Evolutionary conservation across 2,329 filamentous ascomycete species (phyloP), one percentile per base, ranked within the genome.

Genomic region (Teratosphaeria gauchensis): DNA sequence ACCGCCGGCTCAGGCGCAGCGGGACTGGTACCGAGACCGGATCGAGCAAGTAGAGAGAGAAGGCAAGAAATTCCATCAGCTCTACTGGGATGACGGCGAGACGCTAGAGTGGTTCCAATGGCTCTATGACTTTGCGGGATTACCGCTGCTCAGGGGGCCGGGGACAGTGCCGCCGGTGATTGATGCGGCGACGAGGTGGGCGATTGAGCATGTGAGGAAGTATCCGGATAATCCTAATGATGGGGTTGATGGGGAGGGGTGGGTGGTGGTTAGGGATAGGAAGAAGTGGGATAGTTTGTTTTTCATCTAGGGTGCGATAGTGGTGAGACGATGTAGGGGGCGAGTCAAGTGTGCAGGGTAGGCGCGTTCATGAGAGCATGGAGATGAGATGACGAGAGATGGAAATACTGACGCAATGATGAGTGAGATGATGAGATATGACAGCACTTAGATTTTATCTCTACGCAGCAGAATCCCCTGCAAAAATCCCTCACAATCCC

Each of bases 81-180:
- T 84, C 4, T 66, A 73, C 2, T 82, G 78, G 78, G 79, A 82
- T 9, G 72, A 71, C 2, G 80, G 78, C 0, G 78, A 83, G 68
- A 82, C 80, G 0, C 63, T 75, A 1, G 71, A 70, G 8, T 84
- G 76, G 73, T 68, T 84, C 2, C 67, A 70, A 0, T 71, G 70
- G 11, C 63, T 83, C 52, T 83, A 77, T 65, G 64, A 72, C 6
- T 71, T 83, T 55, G 77, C 80, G 0, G 82, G 81, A 0, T 66
- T 84, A 35, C 75, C 75, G 0, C 75, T 71, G 14, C n/a, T 48
- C 16, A 19, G n/a, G 4, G 42, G 42, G 7, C n/a, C 42, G 9
- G 42, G 42, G 9, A 48, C 21, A n/a, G 42, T 48, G 42, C 42
- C 42, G n/a, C 42, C 42, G n/a, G 42, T 48, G 42, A 19, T 48